These are phyloP conservation scores for Geosmithia putterillii DNA, from an alignment of 2,329 filamentous ascomycete genomes.

Conservation along the genomic window DNA sequence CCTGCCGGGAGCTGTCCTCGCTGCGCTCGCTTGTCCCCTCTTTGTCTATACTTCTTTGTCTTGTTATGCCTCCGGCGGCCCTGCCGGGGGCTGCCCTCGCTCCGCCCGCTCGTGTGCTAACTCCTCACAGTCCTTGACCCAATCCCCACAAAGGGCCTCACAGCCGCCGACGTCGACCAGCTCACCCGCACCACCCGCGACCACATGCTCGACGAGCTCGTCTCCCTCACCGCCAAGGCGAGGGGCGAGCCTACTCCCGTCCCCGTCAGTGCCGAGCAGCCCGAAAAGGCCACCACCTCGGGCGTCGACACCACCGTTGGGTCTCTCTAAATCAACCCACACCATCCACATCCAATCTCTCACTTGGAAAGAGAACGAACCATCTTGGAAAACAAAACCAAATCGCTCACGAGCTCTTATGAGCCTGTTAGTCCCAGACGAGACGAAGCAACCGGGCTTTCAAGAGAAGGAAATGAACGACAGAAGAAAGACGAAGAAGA, in stretches of 20 bases:
- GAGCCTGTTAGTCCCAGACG: too few relatives aligned
- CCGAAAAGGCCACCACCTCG: slow-evolving; percentile 14
- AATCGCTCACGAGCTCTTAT: too few relatives aligned
- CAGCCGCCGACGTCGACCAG: slow-evolving; percentile 63
- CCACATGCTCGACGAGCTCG: slow-evolving; percentile 59
- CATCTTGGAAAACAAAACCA: slow-evolving; percentile 1
- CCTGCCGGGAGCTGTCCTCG: too few relatives aligned
- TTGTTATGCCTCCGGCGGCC: not conserved
- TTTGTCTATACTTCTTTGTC: not conserved
- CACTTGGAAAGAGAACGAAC: not conserved
- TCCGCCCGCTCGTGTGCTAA: not conserved
- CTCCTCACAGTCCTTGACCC: slow-evolving; percentile 57
- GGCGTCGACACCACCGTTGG: slow-evolving; percentile 11
- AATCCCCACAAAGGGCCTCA: slow-evolving; percentile 64
- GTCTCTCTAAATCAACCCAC: too few relatives aligned
- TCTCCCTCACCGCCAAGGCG: slow-evolving; percentile 38
- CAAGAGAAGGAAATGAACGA: not conserved
- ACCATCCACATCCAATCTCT: not conserved
- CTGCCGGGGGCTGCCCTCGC: not conserved
- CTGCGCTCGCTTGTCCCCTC: too few relatives aligned
- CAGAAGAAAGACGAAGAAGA: not conserved
- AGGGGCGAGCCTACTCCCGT: slow-evolving; percentile 25
- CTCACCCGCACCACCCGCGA: slow-evolving; percentile 57
- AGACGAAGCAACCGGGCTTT: too few relatives aligned
- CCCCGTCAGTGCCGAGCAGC: slow-evolving; percentile 9